Evolutionary conservation across 148 eudicot genomes (phyloP).

Genomic region (Euryodendron excelsum): DNA sequence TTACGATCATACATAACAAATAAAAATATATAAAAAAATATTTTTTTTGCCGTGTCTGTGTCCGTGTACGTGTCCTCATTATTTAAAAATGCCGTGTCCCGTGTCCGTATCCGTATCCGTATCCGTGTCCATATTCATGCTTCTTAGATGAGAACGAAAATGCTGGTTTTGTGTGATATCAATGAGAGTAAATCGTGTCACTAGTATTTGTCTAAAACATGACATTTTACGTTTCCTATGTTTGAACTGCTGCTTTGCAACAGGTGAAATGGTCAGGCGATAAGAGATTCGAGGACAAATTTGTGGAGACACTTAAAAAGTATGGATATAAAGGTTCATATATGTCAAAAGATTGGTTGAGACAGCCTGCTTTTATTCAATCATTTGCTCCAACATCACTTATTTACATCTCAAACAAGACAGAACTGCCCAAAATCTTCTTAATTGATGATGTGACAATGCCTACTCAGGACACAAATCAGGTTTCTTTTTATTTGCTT

Average conservation of each 20-base stretch:
- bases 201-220: neutral
- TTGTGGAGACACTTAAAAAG: constrained; percentile 76
- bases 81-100: no score
- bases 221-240: neutral
- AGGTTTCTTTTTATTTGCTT: constrained; percentile 41
- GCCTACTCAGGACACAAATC: constrained; percentile 88
- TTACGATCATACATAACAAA: no score
- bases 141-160: no score
- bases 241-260: constrained; percentile 14
- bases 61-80: no score
- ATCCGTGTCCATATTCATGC: no score
- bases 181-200: neutral
- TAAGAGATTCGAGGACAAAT: constrained; percentile 76
- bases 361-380: constrained; percentile 89
- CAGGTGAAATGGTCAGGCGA: constrained; percentile 95
- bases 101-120: no score
- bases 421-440: constrained; percentile 86
- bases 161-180: neutral
- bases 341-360: constrained; percentile 81
- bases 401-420: constrained; percentile 64
- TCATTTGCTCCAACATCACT: constrained; percentile 95
- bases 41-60: no score
- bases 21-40: no score
- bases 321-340: constrained; percentile 85
- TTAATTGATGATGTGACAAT: constrained; percentile 66